A percentile compares a stretch with the other conserved stretches of the same genome.
Evolutionary conservation across 805 yeast genomes (phyloP).

Genomic region (Kodamaea kaohsiungensis): DNA sequence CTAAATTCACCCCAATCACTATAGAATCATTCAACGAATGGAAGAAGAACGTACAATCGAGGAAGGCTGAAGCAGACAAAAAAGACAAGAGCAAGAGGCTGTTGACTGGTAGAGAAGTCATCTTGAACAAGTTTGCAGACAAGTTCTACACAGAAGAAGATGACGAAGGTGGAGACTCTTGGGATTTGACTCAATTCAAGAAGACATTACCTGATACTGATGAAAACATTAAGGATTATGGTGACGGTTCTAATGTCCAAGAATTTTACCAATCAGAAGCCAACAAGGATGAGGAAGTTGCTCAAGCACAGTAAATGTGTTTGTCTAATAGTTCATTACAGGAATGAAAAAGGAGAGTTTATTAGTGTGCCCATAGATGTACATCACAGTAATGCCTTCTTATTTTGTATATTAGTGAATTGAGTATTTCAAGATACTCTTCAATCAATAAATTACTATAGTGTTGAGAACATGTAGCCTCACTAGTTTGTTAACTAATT

Average conservation of each 20-base stretch:
- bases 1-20: conserved; percentile 82
- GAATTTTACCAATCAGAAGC: conserved; percentile 17
- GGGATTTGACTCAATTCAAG: conserved; percentile 61
- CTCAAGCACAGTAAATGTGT: conserved; percentile 2
- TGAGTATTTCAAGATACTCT: neutral
- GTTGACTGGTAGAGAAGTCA: conserved; percentile 68
- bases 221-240: conserved; percentile 63
- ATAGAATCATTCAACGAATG: conserved; percentile 76
- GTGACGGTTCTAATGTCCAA: conserved; percentile 56
- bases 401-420: neutral
- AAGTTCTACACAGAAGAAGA: conserved; percentile 54
- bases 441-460: neutral
- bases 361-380: too few relatives aligned
- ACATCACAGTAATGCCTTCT: neutral
- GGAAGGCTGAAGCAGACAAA: conserved; percentile 44
- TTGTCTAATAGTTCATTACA: neutral
- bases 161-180: conserved; percentile 39
- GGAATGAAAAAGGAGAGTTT: neutral
- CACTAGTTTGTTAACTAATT: too few relatives aligned
- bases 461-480: neutral
- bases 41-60: conserved; percentile 70
- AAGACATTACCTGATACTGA: conserved; percentile 49
- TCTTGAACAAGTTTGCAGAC: conserved; percentile 59
- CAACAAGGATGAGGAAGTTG: conserved; percentile 1
- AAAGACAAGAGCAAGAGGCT: conserved; percentile 45